Percentiles rank a stretch among this genome's conserved stretches.
These are phyloP conservation scores for Blastomyces emzantsi DNA, from an alignment of 2,329 filamentous ascomycete genomes.

Conservation along the genomic window DNA sequence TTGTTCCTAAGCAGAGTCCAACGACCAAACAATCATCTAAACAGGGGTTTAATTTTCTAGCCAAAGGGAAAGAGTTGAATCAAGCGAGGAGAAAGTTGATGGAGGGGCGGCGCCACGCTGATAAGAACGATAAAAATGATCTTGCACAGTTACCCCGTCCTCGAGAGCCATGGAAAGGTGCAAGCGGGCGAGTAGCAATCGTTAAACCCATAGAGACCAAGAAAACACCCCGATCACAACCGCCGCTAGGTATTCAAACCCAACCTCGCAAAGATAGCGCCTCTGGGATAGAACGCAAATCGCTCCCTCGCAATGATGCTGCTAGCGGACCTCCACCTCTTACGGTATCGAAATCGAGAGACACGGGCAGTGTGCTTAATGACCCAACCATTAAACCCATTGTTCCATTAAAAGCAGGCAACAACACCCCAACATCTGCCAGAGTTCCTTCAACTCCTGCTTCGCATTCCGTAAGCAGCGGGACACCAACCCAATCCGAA, in stretches of 20 bases:
- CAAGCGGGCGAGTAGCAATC: constrained; percentile 58
- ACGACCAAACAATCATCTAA: constrained; percentile 22
- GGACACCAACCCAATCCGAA: constrained; percentile 16
- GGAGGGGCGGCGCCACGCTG: constrained; percentile 19
- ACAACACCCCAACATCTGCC: constrained; percentile 25
- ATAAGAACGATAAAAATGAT: constrained; percentile 30
- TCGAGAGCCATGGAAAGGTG: constrained; percentile 57
- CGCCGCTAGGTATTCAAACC: constrained; percentile 38
- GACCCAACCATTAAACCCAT: constrained; percentile 32
- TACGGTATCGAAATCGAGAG: constrained; percentile 17
- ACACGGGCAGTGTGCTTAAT: constrained; percentile 2
- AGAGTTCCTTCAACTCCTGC: constrained; percentile 12
- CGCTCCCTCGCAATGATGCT: background rate
- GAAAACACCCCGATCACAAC: constrained; percentile 51
- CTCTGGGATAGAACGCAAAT: constrained; percentile 1
- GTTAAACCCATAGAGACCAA: constrained; percentile 57
- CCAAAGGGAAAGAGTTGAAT: constrained; percentile 32
- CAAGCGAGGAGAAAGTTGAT: constrained; percentile 29
- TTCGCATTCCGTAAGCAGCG: constrained; percentile 9
- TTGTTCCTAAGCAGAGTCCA: constrained; percentile 21
- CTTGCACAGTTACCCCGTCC: constrained; percentile 41
- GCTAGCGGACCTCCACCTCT: constrained; percentile 9
- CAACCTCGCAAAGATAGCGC: constrained; percentile 2
- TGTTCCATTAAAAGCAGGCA: constrained; percentile 35
- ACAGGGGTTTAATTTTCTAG: constrained; percentile 23